Conservation (phyloP, 176 grass and related monocot species). For the Musa acuminata region DNA sequence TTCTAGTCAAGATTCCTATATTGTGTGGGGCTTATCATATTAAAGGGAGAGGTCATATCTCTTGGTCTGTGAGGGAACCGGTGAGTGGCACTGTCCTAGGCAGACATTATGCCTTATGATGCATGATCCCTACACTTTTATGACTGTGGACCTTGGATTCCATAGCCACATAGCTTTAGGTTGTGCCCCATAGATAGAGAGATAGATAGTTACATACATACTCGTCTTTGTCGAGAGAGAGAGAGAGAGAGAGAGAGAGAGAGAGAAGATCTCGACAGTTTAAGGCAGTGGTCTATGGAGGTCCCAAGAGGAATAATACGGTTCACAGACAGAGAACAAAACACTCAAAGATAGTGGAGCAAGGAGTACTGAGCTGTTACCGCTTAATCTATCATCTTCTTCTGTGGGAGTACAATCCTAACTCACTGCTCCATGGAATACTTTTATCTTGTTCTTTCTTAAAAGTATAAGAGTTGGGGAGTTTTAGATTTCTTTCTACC, state of each 20-base stretch:
- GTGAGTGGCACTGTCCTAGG: not conserved
- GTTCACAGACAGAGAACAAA: too few relatives aligned
- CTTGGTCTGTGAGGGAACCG: not conserved
- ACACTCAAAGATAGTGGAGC: too few relatives aligned
- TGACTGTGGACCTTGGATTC: slow-evolving; percentile 12
- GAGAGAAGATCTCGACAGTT: not conserved
- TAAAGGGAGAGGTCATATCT: not conserved
- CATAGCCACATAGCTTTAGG: not conserved
- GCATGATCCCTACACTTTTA: slow-evolving; percentile 4
- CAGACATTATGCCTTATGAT: slow-evolving; percentile 8
- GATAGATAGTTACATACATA: not conserved
- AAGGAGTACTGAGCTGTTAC: too few relatives aligned
- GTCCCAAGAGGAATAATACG: too few relatives aligned
- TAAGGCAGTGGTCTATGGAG: not conserved
- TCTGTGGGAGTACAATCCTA: not conserved
- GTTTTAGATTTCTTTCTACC: not conserved
- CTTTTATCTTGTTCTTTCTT: not conserved
- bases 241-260: slow-evolving; percentile 11
- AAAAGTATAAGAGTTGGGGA: not conserved
- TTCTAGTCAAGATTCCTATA: slow-evolving; percentile 8
- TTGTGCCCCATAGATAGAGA: not conserved
- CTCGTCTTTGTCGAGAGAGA: not conserved
- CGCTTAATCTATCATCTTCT: too few relatives aligned
- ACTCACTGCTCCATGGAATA: not conserved
- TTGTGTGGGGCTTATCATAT: not conserved